Evolutionary conservation across 371 early-diverging fungal species (phyloP), one percentile per base, ranked within the genome.

Genomic region (Mortierella sp.): DNA sequence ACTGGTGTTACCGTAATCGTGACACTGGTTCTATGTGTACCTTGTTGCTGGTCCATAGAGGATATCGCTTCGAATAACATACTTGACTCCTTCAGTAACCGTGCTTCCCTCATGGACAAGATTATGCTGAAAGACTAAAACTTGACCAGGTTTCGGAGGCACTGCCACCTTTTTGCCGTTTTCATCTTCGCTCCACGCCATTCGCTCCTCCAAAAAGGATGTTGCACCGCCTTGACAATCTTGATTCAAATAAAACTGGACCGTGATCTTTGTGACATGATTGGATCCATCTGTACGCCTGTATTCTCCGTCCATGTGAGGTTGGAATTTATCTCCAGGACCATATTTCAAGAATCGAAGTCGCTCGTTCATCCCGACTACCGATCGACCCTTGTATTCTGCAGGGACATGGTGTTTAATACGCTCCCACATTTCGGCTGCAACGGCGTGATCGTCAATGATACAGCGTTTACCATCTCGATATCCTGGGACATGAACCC

Each of bases 281-380:
- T 68, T 72, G 0, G 79, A 72, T 6, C 86, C 86, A 64, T 86
- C 86, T 2, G 68, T 62, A 0, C 85, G 72, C 10, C 59, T 64
- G 62, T 79, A 86, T 8, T 60, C 64, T 4, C 88, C 88, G 72
- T 88, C 88, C 65, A 68, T 70, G 61, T 88, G 88, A 0, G 75
- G 67, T 47, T 66, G 60, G 53, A 88, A 88, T n/a, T 64, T n/a
- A 62, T 86, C 85, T 2, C 82, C 83, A 1, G 84, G 83, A 7
- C 23, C 40, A 51, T 88, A 88, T 61, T 83, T 82, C 35, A 88
- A 66, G 64, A 88, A 85, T 13, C 88, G 68, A n/a, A 88, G 71
- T 1, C 88, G 86, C 54, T 87, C 87, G 56, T 88, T 88, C 56
- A 87, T 63, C 10, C 84, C 78, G n/a, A 80, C 57, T 5, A 70